A percentile compares a stretch with the other conserved stretches of the same genome.
These are phyloP conservation scores for Arachis stenosperma DNA, from an alignment of 306 rosid species.

Conservation along the genomic window DNA sequence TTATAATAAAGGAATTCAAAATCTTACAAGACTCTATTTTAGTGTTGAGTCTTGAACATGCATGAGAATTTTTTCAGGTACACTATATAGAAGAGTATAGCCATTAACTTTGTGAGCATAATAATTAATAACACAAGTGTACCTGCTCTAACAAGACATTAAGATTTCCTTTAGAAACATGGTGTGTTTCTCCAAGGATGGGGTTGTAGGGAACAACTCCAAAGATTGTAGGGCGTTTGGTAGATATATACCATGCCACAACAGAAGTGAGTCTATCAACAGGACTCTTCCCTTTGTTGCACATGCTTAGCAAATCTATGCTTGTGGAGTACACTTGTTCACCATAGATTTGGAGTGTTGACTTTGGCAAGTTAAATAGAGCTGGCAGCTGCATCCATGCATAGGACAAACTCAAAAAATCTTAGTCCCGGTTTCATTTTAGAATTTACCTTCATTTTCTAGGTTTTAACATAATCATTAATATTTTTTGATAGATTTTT, in stretches of 20 bases:
- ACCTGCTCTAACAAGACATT: conserved; percentile 69
- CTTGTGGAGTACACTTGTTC: conserved; percentile 54
- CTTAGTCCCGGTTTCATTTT: no score
- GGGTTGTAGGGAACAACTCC: conserved; percentile 74
- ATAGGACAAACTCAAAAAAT: not conserved
- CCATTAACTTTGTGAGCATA: no score
- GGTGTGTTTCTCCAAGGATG: conserved; percentile 81
- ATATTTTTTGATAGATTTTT: no score
- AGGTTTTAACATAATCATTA: no score
- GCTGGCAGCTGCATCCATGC: conserved; percentile 54
- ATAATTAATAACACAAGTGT: no score
- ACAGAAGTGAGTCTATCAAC: conserved; percentile 58
- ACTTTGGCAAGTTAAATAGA: conserved; percentile 71
- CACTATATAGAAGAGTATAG: no score
- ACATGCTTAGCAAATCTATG: conserved; percentile 54
- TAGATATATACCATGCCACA: conserved; percentile 68
- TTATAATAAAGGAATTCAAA: no score
- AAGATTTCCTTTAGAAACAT: conserved; percentile 59
- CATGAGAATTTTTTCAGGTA: no score
- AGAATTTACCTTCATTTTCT: no score
- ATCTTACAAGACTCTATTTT: no score
- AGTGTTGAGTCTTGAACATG: no score
- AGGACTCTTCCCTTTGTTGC: conserved; percentile 53
- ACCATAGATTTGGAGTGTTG: conserved; percentile 69
- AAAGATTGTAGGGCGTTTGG: conserved; percentile 52